These are phyloP conservation scores for Vaccinium vitisidaea DNA, from an alignment of 148 eudicot species.

Conservation along the genomic window DNA sequence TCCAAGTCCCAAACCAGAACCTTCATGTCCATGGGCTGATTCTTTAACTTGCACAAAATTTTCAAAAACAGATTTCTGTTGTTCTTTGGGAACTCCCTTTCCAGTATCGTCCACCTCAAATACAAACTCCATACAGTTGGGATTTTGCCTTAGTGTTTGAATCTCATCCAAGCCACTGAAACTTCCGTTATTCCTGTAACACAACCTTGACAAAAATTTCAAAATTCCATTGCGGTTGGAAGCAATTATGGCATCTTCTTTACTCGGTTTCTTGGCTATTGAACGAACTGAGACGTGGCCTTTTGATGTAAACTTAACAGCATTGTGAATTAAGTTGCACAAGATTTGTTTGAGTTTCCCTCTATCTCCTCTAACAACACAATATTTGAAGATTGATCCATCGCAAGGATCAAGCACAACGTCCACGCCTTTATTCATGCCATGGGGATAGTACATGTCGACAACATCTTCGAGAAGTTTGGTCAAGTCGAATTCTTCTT, in stretches of 20 bases:
- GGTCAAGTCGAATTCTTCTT: constrained; percentile 1
- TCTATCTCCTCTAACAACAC: constrained; percentile 9
- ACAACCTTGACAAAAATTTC: background rate
- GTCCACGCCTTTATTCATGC: constrained; percentile 1
- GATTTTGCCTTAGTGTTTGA: background rate
- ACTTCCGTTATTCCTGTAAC: background rate
- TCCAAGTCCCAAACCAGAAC: constrained; percentile 54
- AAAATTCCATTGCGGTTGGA: background rate
- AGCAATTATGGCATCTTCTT: background rate
- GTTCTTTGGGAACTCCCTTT: constrained; percentile 28
- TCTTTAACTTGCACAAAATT: constrained; percentile 51
- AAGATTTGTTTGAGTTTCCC: constrained; percentile 13
- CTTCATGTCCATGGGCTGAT: constrained; percentile 18
- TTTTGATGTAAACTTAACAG: constrained; percentile 14
- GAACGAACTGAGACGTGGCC: constrained; percentile 10
- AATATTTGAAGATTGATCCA: background rate
- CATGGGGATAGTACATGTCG: background rate
- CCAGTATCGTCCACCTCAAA: constrained; percentile 12
- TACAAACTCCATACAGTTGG: constrained; percentile 7
- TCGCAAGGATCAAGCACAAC: constrained; percentile 11
- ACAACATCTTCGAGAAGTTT: constrained; percentile 10
- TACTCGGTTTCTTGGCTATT: background rate
- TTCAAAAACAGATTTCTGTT: constrained; percentile 36
- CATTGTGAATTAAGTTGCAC: constrained; percentile 8
- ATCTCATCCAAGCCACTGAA: background rate